A percentile compares a stretch with the other conserved stretches of the same genome.
Conservation (phyloP, 176 grass and related monocot genomes). For the Puya raimondii region DNA sequence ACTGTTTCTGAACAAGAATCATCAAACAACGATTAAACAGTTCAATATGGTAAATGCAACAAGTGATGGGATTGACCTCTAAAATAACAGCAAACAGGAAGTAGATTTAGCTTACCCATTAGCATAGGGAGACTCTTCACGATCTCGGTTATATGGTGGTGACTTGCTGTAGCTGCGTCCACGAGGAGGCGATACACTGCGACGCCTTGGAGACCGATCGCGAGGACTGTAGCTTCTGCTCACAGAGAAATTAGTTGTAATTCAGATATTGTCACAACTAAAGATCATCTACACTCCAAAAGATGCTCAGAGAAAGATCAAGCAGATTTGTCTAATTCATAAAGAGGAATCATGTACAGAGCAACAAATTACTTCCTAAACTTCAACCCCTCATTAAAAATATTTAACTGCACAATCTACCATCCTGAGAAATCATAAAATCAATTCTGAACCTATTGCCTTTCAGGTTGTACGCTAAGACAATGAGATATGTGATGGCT, state of each 20-base stretch:
- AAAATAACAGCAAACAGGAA: not conserved
- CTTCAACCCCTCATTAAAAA: too few species aligned
- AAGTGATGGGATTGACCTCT: not conserved
- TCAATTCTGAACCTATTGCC: too few species aligned
- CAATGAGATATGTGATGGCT: not conserved
- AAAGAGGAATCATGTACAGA: too few species aligned
- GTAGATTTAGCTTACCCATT: constrained; percentile 46
- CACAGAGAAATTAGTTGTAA: constrained; percentile 13
- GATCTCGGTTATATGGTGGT: constrained; percentile 22
- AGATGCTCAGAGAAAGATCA: not conserved
- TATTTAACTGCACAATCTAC: too few species aligned
- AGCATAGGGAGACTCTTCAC: constrained; percentile 44
- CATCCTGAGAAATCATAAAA: too few species aligned
- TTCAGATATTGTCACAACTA: not conserved
- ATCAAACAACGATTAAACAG: not conserved
- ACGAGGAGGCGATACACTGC: constrained; percentile 55
- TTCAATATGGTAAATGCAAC: not conserved
- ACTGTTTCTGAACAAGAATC: constrained; percentile 30
- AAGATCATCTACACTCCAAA: too few species aligned
- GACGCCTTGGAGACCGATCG: constrained; percentile 68
- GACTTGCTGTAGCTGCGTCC: constrained; percentile 69
- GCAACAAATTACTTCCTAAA: too few species aligned
- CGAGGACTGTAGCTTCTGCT: constrained; percentile 79
- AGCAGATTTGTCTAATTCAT: not conserved
- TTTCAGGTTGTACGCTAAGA: not conserved